Evolutionary conservation across 495 filamentous ascomycete species (phyloP).

Genomic region (Corynascus novoguineensis): DNA sequence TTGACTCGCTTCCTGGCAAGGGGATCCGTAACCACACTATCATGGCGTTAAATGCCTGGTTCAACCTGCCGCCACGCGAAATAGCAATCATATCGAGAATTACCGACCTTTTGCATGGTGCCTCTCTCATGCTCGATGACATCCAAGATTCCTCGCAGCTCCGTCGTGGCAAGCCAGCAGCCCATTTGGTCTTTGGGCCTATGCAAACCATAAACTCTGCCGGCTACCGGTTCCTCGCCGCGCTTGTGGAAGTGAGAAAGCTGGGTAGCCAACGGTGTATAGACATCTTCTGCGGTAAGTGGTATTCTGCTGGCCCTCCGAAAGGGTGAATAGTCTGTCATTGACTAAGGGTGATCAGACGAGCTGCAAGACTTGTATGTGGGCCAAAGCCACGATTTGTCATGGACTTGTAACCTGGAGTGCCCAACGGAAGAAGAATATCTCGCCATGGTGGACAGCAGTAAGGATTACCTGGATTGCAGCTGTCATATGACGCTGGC

Average conservation of each 20-base stretch:
- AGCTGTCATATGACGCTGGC: too few relatives aligned
- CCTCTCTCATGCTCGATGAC: conserved; percentile 55
- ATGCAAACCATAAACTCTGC: conserved; percentile 86
- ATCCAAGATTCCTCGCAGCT: conserved; percentile 70
- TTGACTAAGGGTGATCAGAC: conserved; percentile 30
- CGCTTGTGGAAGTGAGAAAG: conserved; percentile 51
- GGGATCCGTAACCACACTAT: conserved; percentile 14
- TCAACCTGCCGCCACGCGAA: not conserved
- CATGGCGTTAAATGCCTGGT: conserved; percentile 18
- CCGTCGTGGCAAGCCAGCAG: conserved; percentile 73
- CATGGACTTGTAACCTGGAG: conserved; percentile 77
- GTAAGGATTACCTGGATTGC: too few relatives aligned
- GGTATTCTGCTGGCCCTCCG: too few relatives aligned
- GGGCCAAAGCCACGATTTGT: conserved; percentile 85
- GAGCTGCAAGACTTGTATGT: conserved; percentile 78
- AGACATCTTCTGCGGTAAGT: conserved; percentile 9
- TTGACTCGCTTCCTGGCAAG: conserved; percentile 18
- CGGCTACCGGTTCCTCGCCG: conserved; percentile 80
- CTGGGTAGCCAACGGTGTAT: conserved; percentile 26
- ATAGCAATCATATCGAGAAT: conserved; percentile 2
- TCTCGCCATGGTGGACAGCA: conserved; percentile 85
- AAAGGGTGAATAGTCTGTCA: too few relatives aligned
- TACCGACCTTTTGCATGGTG: conserved; percentile 12
- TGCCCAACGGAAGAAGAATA: conserved; percentile 87
- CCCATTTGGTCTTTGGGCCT: conserved; percentile 78